phyloP scores from a whole-genome alignment of 140 eudicot genomes.

The Cichorium intybus region DNA sequence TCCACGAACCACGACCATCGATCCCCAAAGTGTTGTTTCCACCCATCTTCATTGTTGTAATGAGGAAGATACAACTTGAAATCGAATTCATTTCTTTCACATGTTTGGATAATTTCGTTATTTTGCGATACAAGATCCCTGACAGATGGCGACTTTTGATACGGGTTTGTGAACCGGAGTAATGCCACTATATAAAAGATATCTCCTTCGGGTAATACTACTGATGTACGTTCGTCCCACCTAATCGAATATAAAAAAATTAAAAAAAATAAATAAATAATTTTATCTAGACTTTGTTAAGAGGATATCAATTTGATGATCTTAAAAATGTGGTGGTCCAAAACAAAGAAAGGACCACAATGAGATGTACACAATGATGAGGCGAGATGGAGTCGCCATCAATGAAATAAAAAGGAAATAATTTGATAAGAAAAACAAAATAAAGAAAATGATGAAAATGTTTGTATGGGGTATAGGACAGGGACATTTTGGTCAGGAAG shows the following conservation, averaged over 20 bases:
- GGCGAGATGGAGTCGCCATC: slow-evolving; percentile 30
- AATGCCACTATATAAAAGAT: slow-evolving; percentile 85
- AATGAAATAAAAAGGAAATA: slow-evolving; percentile 4
- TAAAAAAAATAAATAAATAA: neutral
- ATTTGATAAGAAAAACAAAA: neutral
- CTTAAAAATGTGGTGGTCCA: slow-evolving; percentile 21
- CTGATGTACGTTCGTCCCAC: slow-evolving; percentile 87
- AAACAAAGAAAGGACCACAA: slow-evolving; percentile 28
- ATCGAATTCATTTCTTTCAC: slow-evolving; percentile 50
- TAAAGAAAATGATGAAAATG: neutral
- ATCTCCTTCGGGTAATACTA: slow-evolving; percentile 75
- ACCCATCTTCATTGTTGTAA: slow-evolving; percentile 51
- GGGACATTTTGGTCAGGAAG: slow-evolving; percentile 28
- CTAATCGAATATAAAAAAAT: slow-evolving; percentile 33
- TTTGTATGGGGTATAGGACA: slow-evolving; percentile 6
- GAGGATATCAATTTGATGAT: slow-evolving; percentile 14
- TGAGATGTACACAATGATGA: slow-evolving; percentile 36
- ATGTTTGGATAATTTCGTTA: slow-evolving; percentile 49
- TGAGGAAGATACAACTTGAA: slow-evolving; percentile 78
- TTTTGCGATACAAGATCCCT: slow-evolving; percentile 60
- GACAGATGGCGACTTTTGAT: slow-evolving; percentile 52
- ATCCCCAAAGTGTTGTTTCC: slow-evolving; percentile 85
- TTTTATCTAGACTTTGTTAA: slow-evolving; percentile 17
- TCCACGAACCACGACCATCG: slow-evolving; percentile 74
- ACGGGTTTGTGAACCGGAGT: slow-evolving; percentile 64